Evolutionary conservation across 2,329 filamentous ascomycete genomes (phyloP).

Genomic region (Ceratocystis huliohia): DNA sequence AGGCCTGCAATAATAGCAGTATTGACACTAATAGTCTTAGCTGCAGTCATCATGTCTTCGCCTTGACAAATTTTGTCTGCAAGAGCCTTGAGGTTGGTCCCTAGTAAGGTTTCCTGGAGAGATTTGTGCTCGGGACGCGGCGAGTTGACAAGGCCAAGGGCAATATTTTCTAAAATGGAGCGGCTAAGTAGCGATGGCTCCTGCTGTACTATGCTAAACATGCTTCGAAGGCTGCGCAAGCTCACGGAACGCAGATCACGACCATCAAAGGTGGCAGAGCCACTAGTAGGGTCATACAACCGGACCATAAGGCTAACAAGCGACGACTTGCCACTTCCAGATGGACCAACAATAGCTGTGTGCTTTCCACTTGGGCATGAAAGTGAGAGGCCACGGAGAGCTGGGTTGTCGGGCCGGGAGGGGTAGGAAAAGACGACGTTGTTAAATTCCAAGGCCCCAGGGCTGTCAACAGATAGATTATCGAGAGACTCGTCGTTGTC

Average conservation of each 20-base stretch:
- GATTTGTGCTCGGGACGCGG: constrained; percentile 29
- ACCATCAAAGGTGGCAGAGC: constrained; percentile 37
- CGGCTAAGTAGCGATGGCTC: constrained; percentile 35
- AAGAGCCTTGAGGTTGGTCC: constrained; percentile 38
- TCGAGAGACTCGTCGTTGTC: constrained; percentile 26
- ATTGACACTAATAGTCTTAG: constrained; percentile 33
- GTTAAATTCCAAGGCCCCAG: constrained; percentile 34
- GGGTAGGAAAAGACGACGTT: constrained; percentile 36
- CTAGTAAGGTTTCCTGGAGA: constrained; percentile 37
- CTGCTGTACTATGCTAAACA: constrained; percentile 36
- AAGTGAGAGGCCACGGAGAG: constrained; percentile 36
- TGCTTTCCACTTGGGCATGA: constrained; percentile 36
- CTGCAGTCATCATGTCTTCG: constrained; percentile 34
- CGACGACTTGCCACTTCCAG: constrained; percentile 46
- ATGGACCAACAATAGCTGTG: constrained; percentile 47
- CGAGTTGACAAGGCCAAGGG: constrained; percentile 37
- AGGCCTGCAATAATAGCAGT: constrained; percentile 40
- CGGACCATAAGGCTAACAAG: constrained; percentile 43
- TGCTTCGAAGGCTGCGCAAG: constrained; percentile 32
- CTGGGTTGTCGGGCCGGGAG: constrained; percentile 32
- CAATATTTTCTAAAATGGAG: constrained; percentile 40
- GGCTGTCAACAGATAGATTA: constrained; percentile 21
- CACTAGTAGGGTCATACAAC: constrained; percentile 44
- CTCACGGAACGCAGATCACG: constrained; percentile 37
- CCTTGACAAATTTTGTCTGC: constrained; percentile 41